Evolutionary conservation across 208 protist genomes (phyloP), one percentile per base, ranked within the genome.

Genomic region (Endotrypanum monterogeii): DNA sequence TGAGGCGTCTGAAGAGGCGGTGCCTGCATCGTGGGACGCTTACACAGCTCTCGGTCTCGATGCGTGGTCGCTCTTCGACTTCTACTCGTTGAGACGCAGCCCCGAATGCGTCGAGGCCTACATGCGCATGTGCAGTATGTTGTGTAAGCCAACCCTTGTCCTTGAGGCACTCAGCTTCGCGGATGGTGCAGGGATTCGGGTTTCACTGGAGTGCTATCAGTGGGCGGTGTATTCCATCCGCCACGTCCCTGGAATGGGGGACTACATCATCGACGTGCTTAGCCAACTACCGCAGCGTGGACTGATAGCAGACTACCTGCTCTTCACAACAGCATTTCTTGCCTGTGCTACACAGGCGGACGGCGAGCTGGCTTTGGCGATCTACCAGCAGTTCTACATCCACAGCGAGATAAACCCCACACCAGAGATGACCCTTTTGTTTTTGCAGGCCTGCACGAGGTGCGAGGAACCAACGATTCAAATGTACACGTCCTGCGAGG

Each of bases 11-110:
- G 39, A 44, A 20, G 63, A 9, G 32, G 18, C 1, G 35, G 12
- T 28, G 6, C 30, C 57, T 1, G 52, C 74, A 3, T 54, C 46
- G 4, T 61, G 63, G n/a, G 66, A 76, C 39, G 61, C 54, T 35
- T 67, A 82, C 39, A 73, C 77, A 56, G 74, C 84, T 65, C 76
- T 67, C n/a, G 93, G 93, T 60, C 73, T 91, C 56, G 94, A 98
- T 50, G 70, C 85, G 54, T 98, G 94, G 92, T 80, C 85, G 8
- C 85, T 98, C 20, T 98, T 84, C 76, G 94, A 98, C 74, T 96
- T 98, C 76, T 98, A 94, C 75, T 70, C 86, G 46, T 76, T 96
- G 28, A 57, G 48, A 35, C 92, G 91, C 57, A 88, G 67, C 61
- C 79, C 77, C 6, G 62, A 54, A 7, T 88, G 86, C 39, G 67